phyloP scores from a whole-genome alignment of 306 rosid species.

The Cucumis hystrix region DNA sequence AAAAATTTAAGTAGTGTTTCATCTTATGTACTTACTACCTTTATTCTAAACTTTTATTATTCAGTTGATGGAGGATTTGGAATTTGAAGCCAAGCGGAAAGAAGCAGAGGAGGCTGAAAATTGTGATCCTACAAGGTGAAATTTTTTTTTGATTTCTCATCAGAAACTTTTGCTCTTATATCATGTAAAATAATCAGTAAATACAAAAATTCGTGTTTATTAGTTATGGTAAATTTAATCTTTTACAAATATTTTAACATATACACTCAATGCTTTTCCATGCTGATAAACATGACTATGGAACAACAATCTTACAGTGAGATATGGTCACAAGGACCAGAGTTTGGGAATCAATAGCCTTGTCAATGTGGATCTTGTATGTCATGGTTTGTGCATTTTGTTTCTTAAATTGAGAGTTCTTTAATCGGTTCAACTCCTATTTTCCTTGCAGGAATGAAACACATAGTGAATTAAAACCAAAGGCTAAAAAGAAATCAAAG shows the following conservation, averaged over 20 bases:
- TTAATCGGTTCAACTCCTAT: not conserved
- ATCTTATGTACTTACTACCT: not conserved
- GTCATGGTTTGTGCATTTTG: not conserved
- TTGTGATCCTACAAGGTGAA: conserved; percentile 52
- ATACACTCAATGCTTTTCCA: not conserved
- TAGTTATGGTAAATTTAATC: not conserved
- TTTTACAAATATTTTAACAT: not conserved
- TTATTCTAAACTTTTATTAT: not conserved
- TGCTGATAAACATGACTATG: not conserved
- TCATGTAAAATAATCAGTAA: too few species aligned
- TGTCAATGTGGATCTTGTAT: not conserved
- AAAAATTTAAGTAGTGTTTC: not conserved
- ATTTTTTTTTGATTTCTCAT: conserved; percentile 10
- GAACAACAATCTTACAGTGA: not conserved
- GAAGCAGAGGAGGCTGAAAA: conserved; percentile 66
- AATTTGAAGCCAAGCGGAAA: conserved; percentile 66
- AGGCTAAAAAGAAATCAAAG: conserved; percentile 80
- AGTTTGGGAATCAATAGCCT: not conserved
- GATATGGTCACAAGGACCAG: not conserved
- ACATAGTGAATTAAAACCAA: conserved; percentile 50
- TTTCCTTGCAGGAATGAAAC: conserved; percentile 36
- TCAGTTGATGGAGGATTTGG: conserved; percentile 93
- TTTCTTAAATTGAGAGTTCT: not conserved
- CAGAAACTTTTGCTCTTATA: not conserved
- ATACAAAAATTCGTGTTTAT: too few species aligned